phyloP scores from a whole-genome alignment of 1,284 basidiomycete genomes.

The Pterulicium gracile region DNA sequence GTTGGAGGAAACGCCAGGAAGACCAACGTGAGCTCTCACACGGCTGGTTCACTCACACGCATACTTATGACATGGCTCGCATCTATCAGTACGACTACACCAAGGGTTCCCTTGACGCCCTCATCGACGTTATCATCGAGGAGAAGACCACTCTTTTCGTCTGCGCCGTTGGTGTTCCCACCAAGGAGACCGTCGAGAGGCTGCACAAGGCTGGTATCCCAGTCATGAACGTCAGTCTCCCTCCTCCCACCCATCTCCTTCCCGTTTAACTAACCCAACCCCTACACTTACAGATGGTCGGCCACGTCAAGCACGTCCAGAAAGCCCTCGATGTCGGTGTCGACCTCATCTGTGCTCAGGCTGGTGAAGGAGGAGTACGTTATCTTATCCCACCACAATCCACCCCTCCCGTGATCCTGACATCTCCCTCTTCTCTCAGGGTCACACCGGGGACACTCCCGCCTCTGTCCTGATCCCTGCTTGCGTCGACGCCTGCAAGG shows the following conservation, averaged over 20 bases:
- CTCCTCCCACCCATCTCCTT: background rate
- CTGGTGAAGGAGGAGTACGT: slow-evolving; percentile 62
- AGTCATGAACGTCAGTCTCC: slow-evolving; percentile 54
- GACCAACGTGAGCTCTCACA: slow-evolving; percentile 53
- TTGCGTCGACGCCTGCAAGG: slow-evolving; percentile 72
- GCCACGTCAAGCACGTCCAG: slow-evolving; percentile 76
- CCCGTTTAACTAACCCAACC: background rate
- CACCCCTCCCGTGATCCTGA: background rate
- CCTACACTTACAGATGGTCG: slow-evolving; percentile 59
- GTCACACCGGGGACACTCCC: slow-evolving; percentile 69
- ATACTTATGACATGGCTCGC: slow-evolving; percentile 1
- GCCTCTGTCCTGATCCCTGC: slow-evolving; percentile 76
- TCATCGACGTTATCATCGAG: slow-evolving; percentile 82
- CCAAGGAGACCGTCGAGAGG: slow-evolving; percentile 64
- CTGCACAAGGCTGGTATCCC: slow-evolving; percentile 74
- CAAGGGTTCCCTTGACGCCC: slow-evolving; percentile 67
- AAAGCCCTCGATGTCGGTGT: slow-evolving; percentile 76
- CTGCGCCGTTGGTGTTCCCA: slow-evolving; percentile 79
- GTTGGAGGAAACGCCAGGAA: slow-evolving; percentile 75
- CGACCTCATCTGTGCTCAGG: slow-evolving; percentile 85
- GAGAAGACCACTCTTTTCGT: slow-evolving; percentile 79
- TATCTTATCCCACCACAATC: background rate
- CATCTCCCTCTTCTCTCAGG: slow-evolving; percentile 18
- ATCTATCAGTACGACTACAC: slow-evolving; percentile 62
- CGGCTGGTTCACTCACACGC: background rate